A percentile compares a stretch with the other conserved stretches of the same genome.
These are phyloP conservation scores for Fusarium xylarioides DNA, from an alignment of 2,329 filamentous ascomycete genomes.

Conservation along the genomic window DNA sequence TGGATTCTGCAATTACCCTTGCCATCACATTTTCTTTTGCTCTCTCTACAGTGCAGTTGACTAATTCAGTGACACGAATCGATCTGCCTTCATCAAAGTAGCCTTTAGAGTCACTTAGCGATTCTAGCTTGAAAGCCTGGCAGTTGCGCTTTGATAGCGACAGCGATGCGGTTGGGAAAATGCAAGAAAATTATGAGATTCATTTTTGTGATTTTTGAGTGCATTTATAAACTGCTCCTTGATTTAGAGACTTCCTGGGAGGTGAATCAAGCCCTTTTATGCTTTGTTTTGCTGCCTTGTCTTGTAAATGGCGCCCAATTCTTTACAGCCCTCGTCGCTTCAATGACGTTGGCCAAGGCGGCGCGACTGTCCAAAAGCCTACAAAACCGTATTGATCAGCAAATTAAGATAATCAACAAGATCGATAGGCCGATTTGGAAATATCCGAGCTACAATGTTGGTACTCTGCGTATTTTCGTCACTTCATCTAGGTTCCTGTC, in stretches of 20 bases:
- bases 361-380: neutral
- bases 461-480: neutral
- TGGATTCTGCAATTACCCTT: neutral
- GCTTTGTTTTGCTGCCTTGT: neutral
- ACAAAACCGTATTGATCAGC: neutral
- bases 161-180: neutral
- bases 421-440: accelerated
- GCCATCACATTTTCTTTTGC: neutral
- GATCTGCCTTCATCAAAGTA: accelerated
- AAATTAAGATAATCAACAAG: neutral
- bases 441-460: neutral
- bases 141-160: neutral
- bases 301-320: neutral
- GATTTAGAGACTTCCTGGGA: neutral
- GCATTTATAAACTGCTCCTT: neutral
- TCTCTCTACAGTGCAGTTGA: neutral
- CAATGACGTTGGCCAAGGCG: neutral
- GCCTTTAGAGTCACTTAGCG: neutral
- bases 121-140: neutral
- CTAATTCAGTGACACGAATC: neutral
- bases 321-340: neutral
- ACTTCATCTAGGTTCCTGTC: too few relatives aligned
- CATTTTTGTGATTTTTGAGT: accelerated
- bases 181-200: neutral
- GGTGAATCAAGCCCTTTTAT: neutral